These are phyloP conservation scores for Flueggea neowawraea DNA, from an alignment of 441 rosid genomes.

Conservation along the genomic window DNA sequence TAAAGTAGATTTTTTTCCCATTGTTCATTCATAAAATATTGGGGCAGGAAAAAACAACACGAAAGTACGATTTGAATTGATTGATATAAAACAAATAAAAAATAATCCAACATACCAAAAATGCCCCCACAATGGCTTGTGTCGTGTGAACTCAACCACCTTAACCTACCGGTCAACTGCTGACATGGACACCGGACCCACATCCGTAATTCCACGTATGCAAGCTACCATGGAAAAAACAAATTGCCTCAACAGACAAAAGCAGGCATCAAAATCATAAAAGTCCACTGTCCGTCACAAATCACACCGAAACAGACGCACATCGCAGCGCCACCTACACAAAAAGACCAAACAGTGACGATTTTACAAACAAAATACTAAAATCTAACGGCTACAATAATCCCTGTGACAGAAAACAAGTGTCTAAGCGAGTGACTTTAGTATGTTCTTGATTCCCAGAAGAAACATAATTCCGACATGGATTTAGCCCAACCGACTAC, in stretches of 20 bases:
- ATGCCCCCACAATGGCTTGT: too few relatives aligned
- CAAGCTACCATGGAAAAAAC: too few relatives aligned
- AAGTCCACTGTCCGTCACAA: slow-evolving; percentile 3
- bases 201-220: slow-evolving; percentile 7
- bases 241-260: neutral
- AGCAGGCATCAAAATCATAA: neutral
- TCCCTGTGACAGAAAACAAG: slow-evolving; percentile 3
- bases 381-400: neutral
- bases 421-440: slow-evolving; percentile 1
- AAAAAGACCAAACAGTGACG: too few relatives aligned
- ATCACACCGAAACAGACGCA: too few relatives aligned
- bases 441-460: neutral
- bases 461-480: neutral
- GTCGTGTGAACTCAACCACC: neutral
- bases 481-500: slow-evolving; percentile 20
- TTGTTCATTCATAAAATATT: too few relatives aligned
- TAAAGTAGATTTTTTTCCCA: too few relatives aligned
- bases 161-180: slow-evolving; percentile 7
- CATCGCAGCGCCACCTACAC: too few relatives aligned
- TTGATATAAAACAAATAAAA: too few relatives aligned
- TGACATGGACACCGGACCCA: neutral
- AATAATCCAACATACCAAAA: too few relatives aligned
- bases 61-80: too few relatives aligned
- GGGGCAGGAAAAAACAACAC: too few relatives aligned
- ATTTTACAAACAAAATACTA: too few relatives aligned